A percentile compares a stretch with the other conserved stretches of the same genome.
phyloP scores from a whole-genome alignment of 805 yeast species.

The Candida insectorum region DNA sequence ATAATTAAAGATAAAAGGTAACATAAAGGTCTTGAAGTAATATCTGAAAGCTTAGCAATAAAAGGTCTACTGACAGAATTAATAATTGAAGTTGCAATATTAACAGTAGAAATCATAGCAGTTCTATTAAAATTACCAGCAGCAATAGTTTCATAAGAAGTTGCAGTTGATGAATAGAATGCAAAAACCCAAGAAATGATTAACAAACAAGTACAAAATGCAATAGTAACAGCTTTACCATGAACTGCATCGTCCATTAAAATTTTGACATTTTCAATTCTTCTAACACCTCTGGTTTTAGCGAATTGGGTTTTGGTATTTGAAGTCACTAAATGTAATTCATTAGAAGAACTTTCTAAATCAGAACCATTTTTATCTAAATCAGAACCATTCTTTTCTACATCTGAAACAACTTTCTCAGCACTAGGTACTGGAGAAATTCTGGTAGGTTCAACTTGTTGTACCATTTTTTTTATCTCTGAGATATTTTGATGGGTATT shows the following conservation, averaged over 20 bases:
- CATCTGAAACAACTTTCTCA: constrained; percentile 1
- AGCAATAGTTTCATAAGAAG: constrained; percentile 30
- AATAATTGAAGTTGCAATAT: constrained; percentile 21
- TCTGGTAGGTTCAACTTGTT: too few species aligned
- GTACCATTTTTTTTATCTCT: too few species aligned
- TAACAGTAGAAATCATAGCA: constrained; percentile 20
- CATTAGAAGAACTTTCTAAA: constrained; percentile 5
- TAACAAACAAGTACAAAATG: constrained; percentile 14
- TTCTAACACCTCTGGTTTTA: constrained; percentile 17
- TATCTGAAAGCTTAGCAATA: constrained; percentile 20
- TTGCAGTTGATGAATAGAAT: constrained; percentile 28
- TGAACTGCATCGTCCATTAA: constrained; percentile 6
- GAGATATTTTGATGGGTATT: too few species aligned
- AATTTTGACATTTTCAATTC: constrained; percentile 19
- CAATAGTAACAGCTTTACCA: constrained; percentile 11
- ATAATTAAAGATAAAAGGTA: constrained; percentile 16
- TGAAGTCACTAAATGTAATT: constrained; percentile 5
- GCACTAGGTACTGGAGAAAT: too few species aligned
- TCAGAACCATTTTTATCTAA: constrained; percentile 1
- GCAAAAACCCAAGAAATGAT: constrained; percentile 25
- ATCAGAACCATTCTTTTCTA: constrained; percentile 1
- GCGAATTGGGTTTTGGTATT: constrained; percentile 8
- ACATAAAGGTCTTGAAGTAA: constrained; percentile 20
- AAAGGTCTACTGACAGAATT: constrained; percentile 21
- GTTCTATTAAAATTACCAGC: constrained; percentile 18